These are phyloP conservation scores for Metschnikowia vanudenii DNA, from an alignment of 805 yeast genomes.

Conservation along the genomic window DNA sequence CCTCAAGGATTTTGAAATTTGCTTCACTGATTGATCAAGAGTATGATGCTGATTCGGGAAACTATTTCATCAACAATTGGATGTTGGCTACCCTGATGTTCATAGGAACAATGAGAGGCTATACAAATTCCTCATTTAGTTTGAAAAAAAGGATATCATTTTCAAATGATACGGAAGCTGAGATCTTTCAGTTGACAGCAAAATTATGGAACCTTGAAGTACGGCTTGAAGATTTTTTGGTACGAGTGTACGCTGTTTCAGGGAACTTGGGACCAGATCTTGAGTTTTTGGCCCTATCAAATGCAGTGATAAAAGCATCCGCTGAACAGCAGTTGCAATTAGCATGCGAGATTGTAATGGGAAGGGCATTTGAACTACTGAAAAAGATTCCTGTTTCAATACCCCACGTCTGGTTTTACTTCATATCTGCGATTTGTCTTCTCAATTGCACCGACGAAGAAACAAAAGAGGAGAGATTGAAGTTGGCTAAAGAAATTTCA, in stretches of 20 bases:
- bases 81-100: constrained; percentile 10
- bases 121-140: constrained; percentile 9
- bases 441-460: constrained; percentile 22
- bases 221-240: constrained; percentile 10
- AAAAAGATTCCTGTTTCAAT: constrained; percentile 24
- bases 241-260: neutral
- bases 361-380: constrained; percentile 20
- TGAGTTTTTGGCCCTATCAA: constrained; percentile 16
- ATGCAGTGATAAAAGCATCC: constrained; percentile 16
- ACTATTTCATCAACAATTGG: constrained; percentile 11
- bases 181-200: constrained; percentile 1
- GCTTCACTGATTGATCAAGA: constrained; percentile 10
- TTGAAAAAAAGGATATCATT: constrained; percentile 12
- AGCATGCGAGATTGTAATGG: constrained; percentile 18
- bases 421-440: constrained; percentile 19
- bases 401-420: constrained; percentile 24
- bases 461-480: constrained; percentile 19
- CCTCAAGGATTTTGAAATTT: constrained; percentile 30
- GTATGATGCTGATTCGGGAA: constrained; percentile 4
- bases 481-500: constrained; percentile 22
- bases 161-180: constrained; percentile 9
- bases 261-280: constrained; percentile 13
- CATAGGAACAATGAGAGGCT: constrained; percentile 16
- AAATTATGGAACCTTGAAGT: constrained; percentile 14
- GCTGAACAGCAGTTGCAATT: constrained; percentile 20